Base-by-base conservation (phyloP, 805 yeast genomes). In the Sporopachydermia lactativora region DNA sequence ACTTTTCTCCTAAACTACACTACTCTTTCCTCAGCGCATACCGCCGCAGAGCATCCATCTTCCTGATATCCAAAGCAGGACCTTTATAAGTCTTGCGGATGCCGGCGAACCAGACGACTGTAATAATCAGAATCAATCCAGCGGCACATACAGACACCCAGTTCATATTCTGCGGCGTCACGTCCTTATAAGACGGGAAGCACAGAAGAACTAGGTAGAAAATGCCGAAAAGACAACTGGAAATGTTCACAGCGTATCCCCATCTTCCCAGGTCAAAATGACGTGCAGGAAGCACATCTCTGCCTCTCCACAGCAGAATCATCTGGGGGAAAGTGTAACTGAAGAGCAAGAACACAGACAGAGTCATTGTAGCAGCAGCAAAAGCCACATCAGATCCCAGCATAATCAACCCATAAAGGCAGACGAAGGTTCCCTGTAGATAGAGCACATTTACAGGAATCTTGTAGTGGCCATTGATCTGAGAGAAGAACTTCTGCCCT, bases 291-390 rank as follows among this genome's bases (percentile, higher is more conserved):
- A 24, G n/a, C 13, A 24, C n/a, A 24, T n/a, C n/a, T 24, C 19
- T 18, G 18, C 17, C 6, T 15, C 38, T 36, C 14, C 18, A 34
- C 6, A 50, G 39, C 14, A 47, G 38, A 18, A 41, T 42, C 6
- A 42, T 40, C 24, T 50, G 47, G 15, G 53, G 53, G 36, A 49
- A 41, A 4, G 47, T 39, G 41, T 49, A 51, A 4, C 52, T 46
- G n/a, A 50, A 39, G 34, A 47, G 43, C 4, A 46, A 35, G 38
- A 51, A 50, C 6, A 49, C 48, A 49, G 48, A 46, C 4, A 47
- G 36, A 3, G 53, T 45, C 2, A 53, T 53, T 34, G 52, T 41
- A 4, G 52, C 50, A 2, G 57, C 55, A 35, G 41, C 42, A 37
- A 50, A 44, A 1, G 53, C 55, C 15, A 48, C 43, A 17, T 49